Evolutionary conservation across 139 green algal species (phyloP).

Genomic region (Haematococcus sp.): DNA sequence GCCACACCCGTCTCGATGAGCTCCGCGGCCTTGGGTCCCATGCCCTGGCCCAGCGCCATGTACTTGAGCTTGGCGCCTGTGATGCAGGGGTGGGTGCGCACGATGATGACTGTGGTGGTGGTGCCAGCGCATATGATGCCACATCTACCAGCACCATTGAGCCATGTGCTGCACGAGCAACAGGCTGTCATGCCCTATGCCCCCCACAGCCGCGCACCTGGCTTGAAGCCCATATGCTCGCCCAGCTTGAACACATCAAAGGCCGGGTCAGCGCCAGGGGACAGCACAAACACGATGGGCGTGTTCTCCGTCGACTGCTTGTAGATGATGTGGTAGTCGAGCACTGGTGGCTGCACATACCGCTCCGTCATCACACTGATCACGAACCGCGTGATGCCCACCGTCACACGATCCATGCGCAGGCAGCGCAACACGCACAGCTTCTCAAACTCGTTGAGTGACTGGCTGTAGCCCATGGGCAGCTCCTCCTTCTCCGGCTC

Average conservation of each 20-base stretch:
- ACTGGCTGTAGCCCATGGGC: slow-evolving; percentile 51
- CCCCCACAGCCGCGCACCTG: too few species aligned
- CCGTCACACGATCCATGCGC: slow-evolving; percentile 77
- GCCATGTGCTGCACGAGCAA: too few species aligned
- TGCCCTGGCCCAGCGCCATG: slow-evolving; percentile 91
- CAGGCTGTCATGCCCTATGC: too few species aligned
- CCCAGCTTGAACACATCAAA: slow-evolving; percentile 90
- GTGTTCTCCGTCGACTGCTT: slow-evolving; percentile 64
- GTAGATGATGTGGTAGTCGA: slow-evolving; percentile 80
- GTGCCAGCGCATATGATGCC: too few species aligned
- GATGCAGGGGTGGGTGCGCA: slow-evolving; percentile 21
- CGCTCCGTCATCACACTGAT: slow-evolving; percentile 51
- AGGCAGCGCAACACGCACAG: slow-evolving; percentile 82
- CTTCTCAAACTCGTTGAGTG: slow-evolving; percentile 73
- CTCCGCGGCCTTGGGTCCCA: slow-evolving; percentile 80
- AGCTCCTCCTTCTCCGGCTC: slow-evolving; percentile 56
- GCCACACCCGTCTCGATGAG: slow-evolving; percentile 71
- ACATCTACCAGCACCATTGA: too few species aligned
- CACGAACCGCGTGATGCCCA: slow-evolving; percentile 62
- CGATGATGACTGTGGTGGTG: slow-evolving; percentile 45
- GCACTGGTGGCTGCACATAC: slow-evolving; percentile 66
- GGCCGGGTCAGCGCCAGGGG: slow-evolving; percentile 82
- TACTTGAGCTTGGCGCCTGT: slow-evolving; percentile 79
- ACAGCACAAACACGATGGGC: slow-evolving; percentile 89
- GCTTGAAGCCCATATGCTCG: slow-evolving; percentile 84